Evolutionary conservation across 1,284 basidiomycete species (phyloP).

Genomic region (Sporisorium sorghi): DNA sequence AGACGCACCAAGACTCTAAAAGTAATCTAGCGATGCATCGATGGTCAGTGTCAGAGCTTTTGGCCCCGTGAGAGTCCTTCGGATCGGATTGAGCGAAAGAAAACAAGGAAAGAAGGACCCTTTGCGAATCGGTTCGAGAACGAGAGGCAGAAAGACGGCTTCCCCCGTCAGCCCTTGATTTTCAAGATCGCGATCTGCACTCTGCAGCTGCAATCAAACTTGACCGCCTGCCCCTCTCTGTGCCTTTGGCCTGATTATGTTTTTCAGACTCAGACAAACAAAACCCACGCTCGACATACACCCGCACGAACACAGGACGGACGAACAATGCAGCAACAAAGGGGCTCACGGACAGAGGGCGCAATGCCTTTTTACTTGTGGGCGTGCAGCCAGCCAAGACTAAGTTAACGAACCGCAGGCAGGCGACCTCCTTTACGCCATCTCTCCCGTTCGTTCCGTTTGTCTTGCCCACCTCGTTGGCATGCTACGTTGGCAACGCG

Average conservation of each 20-base stretch:
- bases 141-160: not conserved
- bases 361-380: conserved; percentile 9
- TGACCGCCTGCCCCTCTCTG: too few relatives aligned
- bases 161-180: not conserved
- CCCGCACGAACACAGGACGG: not conserved
- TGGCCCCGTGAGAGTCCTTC: not conserved
- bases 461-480: conserved; percentile 1
- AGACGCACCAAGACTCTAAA: not conserved
- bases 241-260: too few relatives aligned
- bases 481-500: conserved; percentile 3
- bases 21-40: conserved; percentile 5
- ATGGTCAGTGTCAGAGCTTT: not conserved
- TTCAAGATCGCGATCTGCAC: conserved; percentile 28
- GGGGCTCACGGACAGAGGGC: not conserved
- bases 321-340: not conserved
- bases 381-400: conserved; percentile 9
- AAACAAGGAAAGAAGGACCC: conserved; percentile 2
- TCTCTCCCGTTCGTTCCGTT: not conserved
- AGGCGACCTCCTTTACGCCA: not conserved
- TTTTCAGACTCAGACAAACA: conserved; percentile 9
- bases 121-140: not conserved
- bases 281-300: not conserved
- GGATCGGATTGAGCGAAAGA: not conserved
- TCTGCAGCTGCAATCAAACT: conserved; percentile 9
- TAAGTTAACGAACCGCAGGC: conserved; percentile 9